phyloP scores from a whole-genome alignment of 1,284 basidiomycete genomes.

The Papiliotrema flavescens region DNA sequence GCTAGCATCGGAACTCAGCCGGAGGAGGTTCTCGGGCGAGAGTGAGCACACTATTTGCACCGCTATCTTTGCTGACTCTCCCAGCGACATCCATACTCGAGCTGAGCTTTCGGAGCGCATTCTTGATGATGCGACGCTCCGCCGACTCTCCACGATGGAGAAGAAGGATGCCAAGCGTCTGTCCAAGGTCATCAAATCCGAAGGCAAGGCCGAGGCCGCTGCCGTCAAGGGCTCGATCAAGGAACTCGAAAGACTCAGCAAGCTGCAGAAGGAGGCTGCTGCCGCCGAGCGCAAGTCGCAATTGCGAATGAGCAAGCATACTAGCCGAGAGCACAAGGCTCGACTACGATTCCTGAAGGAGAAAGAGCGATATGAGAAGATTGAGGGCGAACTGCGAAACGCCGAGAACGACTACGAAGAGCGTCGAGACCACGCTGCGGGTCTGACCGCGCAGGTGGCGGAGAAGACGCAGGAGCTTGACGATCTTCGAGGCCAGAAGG shows the following conservation, averaged over 20 bases:
- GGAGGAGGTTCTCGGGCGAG: slow-evolving; percentile 43
- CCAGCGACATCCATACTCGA: slow-evolving; percentile 43
- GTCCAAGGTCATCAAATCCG: slow-evolving; percentile 48
- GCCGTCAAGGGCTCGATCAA: slow-evolving; percentile 44
- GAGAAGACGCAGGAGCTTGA: slow-evolving; percentile 51
- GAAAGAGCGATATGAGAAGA: slow-evolving; percentile 47
- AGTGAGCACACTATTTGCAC: slow-evolving; percentile 21
- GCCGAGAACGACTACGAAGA: slow-evolving; percentile 50
- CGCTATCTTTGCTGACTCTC: neutral
- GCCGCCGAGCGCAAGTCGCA: slow-evolving; percentile 48
- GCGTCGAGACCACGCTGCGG: slow-evolving; percentile 43
- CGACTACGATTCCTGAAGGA: slow-evolving; percentile 48
- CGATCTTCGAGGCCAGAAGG: slow-evolving; percentile 49
- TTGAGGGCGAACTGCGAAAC: slow-evolving; percentile 45
- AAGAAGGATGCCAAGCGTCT: slow-evolving; percentile 48
- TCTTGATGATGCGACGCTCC: slow-evolving; percentile 31
- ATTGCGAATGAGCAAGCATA: slow-evolving; percentile 45
- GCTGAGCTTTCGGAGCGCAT: slow-evolving; percentile 41
- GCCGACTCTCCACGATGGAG: slow-evolving; percentile 38
- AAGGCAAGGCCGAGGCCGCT: slow-evolving; percentile 45
- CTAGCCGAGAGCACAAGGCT: slow-evolving; percentile 48
- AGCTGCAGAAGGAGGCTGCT: slow-evolving; percentile 46
- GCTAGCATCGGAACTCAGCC: slow-evolving; percentile 45
- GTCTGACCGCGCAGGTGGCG: slow-evolving; percentile 42
- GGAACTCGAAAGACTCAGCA: slow-evolving; percentile 46